Conservation (phyloP, 148 eudicot genomes). For the Spergularia marina region DNA sequence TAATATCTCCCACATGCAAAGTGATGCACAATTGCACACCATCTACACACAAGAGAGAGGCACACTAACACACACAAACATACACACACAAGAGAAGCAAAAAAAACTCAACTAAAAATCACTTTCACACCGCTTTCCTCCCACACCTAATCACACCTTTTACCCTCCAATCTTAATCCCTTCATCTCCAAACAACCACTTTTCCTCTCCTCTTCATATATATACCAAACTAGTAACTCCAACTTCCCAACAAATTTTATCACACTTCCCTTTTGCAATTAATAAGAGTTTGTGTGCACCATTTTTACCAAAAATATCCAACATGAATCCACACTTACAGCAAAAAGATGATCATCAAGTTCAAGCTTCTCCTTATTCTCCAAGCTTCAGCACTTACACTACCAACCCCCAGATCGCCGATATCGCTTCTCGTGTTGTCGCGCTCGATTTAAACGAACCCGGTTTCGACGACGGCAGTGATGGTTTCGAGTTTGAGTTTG, state of each 20-base stretch:
- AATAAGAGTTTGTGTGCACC: too few species aligned
- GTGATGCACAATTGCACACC: too few species aligned
- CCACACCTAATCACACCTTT: conserved; percentile 6
- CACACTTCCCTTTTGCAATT: too few species aligned
- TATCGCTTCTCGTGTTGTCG: conserved; percentile 2
- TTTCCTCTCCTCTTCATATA: background rate
- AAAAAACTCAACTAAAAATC: too few species aligned
- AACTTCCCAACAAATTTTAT: too few species aligned
- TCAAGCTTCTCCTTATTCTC: background rate
- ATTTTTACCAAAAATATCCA: background rate
- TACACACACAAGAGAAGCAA: too few species aligned
- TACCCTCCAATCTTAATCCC: background rate
- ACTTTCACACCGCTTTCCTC: conserved; percentile 14
- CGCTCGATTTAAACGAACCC: background rate
- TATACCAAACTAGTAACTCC: too few species aligned
- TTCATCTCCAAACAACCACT: background rate
- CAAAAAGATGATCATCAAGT: background rate
- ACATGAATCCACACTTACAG: background rate
- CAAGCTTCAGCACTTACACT: conserved; percentile 9
- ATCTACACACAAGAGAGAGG: too few species aligned
- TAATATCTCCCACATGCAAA: too few species aligned
- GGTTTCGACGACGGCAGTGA: background rate
- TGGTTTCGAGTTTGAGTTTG: conserved; percentile 5
- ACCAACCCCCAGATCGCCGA: background rate
- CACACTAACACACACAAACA: too few species aligned